Evolutionary conservation across 352 stramenopile species (phyloP), one percentile per base, ranked within the genome.

Genomic region (Halophytophthora polymorphica): DNA sequence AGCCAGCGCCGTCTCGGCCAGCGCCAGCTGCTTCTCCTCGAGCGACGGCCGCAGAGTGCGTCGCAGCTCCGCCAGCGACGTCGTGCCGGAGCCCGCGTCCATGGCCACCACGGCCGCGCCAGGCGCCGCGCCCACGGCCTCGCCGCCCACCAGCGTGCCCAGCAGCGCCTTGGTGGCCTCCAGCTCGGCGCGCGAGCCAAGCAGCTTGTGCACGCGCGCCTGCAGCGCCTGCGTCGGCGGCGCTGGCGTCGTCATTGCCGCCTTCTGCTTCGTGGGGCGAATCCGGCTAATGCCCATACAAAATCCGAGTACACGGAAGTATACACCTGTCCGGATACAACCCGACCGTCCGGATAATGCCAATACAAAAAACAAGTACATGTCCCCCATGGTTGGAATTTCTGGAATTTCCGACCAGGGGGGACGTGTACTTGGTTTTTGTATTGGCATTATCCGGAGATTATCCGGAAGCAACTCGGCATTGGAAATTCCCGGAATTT

Each of bases 141-240:
- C 52, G 42, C 58, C 66, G 28, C 61, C 47, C 42, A 84, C 71
- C 15, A 89, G 43, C n/a, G 73, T 85, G 42, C 59, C 58, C 11
- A 89, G 56, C 17, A 89, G 66, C 21, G 66, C 64, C 40, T 80
- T 81, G 4, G 78, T 80, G 47, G 78, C 69, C 59, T 87, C 71
- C 44, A 87, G 56, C 64, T 89, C 78, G 1, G 70, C 44, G 25
- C 71, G 75, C 19, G 78, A 89, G 53, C 59, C 51, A 53, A 89
- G 58, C 19, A 89, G 71, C 56, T 85, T 86, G 46, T 80, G 61
- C 53, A 89, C 78, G 43, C 75, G 78, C 29, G 71, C 50, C 43
- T 83, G 64, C 35, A 89, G 66, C 29, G 69, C 69, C 18, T 56
- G 53, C 51, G 58, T n/a, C n/a, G n/a, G n/a, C n/a, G n/a, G 37